Evolutionary conservation across 331 rosid genomes (phyloP).

Genomic region (Prunus yedoensis): DNA sequence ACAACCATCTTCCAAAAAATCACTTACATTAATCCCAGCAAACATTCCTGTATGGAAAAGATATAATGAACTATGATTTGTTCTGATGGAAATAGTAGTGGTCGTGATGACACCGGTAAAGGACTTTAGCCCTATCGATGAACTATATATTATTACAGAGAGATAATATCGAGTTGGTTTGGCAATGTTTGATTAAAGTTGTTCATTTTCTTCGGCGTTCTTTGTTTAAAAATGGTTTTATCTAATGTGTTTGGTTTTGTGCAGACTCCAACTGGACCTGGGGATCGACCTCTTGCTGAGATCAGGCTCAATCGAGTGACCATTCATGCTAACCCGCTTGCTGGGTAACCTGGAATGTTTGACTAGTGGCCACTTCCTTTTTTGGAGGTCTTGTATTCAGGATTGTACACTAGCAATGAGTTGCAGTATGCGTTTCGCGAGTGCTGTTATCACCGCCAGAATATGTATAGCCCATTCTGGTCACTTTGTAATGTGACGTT

Average conservation of each 20-base stretch:
- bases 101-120: too few species aligned
- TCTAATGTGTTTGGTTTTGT: slow-evolving; percentile 19
- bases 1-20: too few species aligned
- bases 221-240: neutral
- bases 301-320: slow-evolving; percentile 94
- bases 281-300: slow-evolving; percentile 96
- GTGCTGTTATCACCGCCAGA: neutral
- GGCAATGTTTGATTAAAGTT: neutral
- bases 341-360: slow-evolving; percentile 46
- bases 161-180: too few species aligned
- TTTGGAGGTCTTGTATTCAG: neutral
- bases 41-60: too few species aligned
- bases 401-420: slow-evolving; percentile 6
- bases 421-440: neutral
- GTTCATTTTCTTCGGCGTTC: neutral
- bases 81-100: too few species aligned
- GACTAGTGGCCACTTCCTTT: neutral
- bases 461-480: slow-evolving; percentile 17
- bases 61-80: too few species aligned
- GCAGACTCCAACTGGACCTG: slow-evolving; percentile 91
- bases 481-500: neutral
- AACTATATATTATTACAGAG: too few species aligned
- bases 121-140: too few species aligned
- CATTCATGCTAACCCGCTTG: slow-evolving; percentile 92
- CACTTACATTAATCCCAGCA: too few species aligned